Conservation (phyloP, 129 eudicot species). For the Apium graveolens region DNA sequence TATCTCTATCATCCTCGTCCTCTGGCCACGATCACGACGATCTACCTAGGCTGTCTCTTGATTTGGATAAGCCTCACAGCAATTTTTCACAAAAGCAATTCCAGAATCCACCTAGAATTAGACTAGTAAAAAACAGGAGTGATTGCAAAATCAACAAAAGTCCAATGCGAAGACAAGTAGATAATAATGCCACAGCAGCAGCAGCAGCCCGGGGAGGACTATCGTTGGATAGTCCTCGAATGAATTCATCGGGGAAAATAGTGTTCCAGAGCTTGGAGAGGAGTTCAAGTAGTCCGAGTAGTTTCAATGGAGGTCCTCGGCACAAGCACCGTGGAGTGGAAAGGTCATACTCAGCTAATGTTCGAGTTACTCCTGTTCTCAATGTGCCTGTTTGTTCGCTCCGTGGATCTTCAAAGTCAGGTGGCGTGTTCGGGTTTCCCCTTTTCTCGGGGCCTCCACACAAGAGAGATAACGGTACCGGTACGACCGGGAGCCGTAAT, state of each 20-base stretch:
- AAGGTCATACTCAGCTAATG: constrained; percentile 77
- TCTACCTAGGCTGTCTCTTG: constrained; percentile 78
- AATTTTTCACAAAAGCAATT: constrained; percentile 2
- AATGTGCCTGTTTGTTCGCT: constrained; percentile 86
- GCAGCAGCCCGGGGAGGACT: constrained; percentile 21
- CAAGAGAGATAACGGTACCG: not conserved
- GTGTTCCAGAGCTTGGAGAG: constrained; percentile 76
- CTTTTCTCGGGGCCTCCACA: constrained; percentile 26
- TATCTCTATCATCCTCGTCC: constrained; percentile 66
- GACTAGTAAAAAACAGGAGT: constrained; percentile 29
- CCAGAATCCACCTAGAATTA: constrained; percentile 30
- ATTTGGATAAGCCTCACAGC: constrained; percentile 37
- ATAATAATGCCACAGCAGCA: constrained; percentile 8
- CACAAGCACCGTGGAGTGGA: constrained; percentile 62
- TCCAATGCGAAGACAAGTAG: constrained; percentile 31
- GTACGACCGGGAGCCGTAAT: not conserved
- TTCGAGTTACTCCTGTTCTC: constrained; percentile 68
- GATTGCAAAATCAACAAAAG: constrained; percentile 38
- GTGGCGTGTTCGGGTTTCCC: constrained; percentile 59
- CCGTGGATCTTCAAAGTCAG: constrained; percentile 58
- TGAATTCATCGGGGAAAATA: constrained; percentile 75
- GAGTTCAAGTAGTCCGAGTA: constrained; percentile 90
- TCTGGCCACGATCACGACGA: constrained; percentile 74
- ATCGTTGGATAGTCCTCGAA: constrained; percentile 74
- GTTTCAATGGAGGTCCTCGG: constrained; percentile 65